phyloP scores from a whole-genome alignment of 805 yeast genomes.

The Zygoascus biomembranicola region DNA sequence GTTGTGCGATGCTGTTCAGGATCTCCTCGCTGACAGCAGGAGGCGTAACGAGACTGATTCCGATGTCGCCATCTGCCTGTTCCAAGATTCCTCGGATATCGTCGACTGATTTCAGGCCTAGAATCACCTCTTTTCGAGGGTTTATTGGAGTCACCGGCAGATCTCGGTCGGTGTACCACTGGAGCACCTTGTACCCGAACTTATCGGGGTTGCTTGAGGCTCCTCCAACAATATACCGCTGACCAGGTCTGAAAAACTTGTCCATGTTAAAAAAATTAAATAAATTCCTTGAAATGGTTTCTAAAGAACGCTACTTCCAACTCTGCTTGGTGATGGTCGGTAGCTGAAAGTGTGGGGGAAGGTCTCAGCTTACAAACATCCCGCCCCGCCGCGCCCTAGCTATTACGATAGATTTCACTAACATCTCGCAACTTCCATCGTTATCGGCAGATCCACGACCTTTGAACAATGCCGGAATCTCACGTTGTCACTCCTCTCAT shows the following conservation, averaged over 20 bases:
- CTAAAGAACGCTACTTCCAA: no score
- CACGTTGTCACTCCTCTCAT: slow-evolving; percentile 51
- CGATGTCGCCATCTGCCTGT: slow-evolving; percentile 31
- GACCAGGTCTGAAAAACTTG: slow-evolving; percentile 41
- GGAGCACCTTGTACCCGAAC: slow-evolving; percentile 60
- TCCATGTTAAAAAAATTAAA: slow-evolving; percentile 19
- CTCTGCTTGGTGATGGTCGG: no score
- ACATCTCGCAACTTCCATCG: no score
- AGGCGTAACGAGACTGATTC: slow-evolving; percentile 66
- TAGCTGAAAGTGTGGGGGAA: no score
- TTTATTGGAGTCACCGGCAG: slow-evolving; percentile 62
- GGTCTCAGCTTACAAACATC: no score
- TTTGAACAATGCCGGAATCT: neutral
- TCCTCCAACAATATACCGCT: slow-evolving; percentile 60
- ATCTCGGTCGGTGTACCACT: slow-evolving; percentile 54
- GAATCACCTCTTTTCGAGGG: slow-evolving; percentile 43
- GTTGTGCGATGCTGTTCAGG: slow-evolving; percentile 32
- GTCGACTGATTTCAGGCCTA: slow-evolving; percentile 33
- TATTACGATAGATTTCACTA: no score
- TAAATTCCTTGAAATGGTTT: no score
- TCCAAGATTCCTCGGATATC: slow-evolving; percentile 20
- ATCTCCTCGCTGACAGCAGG: slow-evolving; percentile 48
- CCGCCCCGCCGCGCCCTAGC: no score
- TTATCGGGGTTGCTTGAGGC: slow-evolving; percentile 58
- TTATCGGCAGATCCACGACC: no score